Percentiles rank a stretch among this genome's conserved stretches.
Evolutionary conservation across 148 eudicot species (phyloP).

Genomic region (Fagopyrum homotropicum): DNA sequence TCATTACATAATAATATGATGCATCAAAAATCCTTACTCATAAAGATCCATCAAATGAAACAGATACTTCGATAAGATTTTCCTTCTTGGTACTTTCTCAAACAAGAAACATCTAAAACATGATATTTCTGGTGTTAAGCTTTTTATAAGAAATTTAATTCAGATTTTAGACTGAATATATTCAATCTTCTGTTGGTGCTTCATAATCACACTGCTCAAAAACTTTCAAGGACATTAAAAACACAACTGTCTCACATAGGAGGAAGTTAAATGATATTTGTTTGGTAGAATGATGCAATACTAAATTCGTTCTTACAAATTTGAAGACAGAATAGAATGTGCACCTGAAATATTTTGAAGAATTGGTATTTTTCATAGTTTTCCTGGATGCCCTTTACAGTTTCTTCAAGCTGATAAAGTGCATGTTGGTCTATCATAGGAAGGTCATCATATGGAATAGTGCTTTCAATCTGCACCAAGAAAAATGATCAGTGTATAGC

Average conservation of each 20-base stretch:
- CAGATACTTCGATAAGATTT: too few species aligned
- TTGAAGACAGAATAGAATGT: background rate
- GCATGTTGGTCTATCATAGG: slow-evolving; percentile 90
- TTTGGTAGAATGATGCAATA: background rate
- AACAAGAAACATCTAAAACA: too few species aligned
- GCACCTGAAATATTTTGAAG: slow-evolving; percentile 91
- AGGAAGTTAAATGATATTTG: background rate
- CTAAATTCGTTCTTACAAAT: background rate
- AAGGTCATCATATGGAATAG: slow-evolving; percentile 59
- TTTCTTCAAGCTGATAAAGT: slow-evolving; percentile 78
- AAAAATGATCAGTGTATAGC: slow-evolving; percentile 1
- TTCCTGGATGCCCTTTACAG: slow-evolving; percentile 68
- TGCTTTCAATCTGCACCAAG: slow-evolving; percentile 48
- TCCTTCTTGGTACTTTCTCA: too few species aligned
- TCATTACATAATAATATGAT: background rate
- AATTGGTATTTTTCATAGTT: slow-evolving; percentile 88
- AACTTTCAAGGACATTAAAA: background rate
- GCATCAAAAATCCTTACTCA: too few species aligned
- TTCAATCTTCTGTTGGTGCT: background rate
- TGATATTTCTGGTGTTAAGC: too few species aligned
- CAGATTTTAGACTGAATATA: background rate
- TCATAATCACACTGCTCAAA: background rate
- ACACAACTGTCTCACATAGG: background rate
- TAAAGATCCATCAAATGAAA: too few species aligned
- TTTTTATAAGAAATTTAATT: background rate